Conservation (phyloP, 2,329 filamentous ascomycete genomes). For the Microsporum canis region DNA sequence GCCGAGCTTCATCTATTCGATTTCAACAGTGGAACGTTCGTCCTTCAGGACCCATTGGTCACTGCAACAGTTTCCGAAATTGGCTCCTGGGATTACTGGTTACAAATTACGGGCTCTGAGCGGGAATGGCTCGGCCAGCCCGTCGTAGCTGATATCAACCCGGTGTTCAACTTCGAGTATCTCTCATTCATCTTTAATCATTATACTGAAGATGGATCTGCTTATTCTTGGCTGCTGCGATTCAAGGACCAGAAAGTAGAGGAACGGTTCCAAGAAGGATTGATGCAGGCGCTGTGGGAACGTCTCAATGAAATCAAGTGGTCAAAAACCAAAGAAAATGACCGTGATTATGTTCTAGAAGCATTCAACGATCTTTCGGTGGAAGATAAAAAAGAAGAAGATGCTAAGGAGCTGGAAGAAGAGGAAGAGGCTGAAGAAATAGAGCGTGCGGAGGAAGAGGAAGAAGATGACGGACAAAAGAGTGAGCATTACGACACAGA, state of each 20-base stretch:
- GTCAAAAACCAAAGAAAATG: constrained; percentile 82
- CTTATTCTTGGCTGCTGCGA: constrained; percentile 88
- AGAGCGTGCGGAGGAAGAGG: constrained; percentile 51
- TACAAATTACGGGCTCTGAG: constrained; percentile 66
- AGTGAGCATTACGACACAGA: constrained; percentile 66
- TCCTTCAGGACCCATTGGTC: constrained; percentile 63
- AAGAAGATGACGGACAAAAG: constrained; percentile 51
- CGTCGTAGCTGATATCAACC: constrained; percentile 83
- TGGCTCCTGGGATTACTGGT: constrained; percentile 90
- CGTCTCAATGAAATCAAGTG: constrained; percentile 90
- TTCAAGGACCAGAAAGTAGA: constrained; percentile 75
- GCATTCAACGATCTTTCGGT: constrained; percentile 91
- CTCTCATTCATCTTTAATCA: constrained; percentile 99
- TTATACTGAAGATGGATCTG: constrained; percentile 74
- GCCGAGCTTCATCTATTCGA: constrained; percentile 92
- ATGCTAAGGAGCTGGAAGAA: constrained; percentile 44
- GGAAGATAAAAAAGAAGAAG: constrained; percentile 59
- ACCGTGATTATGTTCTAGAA: constrained; percentile 87
- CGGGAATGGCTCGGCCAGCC: constrained; percentile 79
- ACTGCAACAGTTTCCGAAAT: constrained; percentile 72
- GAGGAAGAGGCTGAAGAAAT: constrained; percentile 47
- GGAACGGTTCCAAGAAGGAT: constrained; percentile 80
- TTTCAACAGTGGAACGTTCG: constrained; percentile 73
- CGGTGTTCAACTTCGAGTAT: constrained; percentile 97
- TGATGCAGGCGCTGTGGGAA: constrained; percentile 96